Evolutionary conservation across 2,329 filamentous ascomycete genomes (phyloP).

Genomic region (Pseudogymnoascus sp.): DNA sequence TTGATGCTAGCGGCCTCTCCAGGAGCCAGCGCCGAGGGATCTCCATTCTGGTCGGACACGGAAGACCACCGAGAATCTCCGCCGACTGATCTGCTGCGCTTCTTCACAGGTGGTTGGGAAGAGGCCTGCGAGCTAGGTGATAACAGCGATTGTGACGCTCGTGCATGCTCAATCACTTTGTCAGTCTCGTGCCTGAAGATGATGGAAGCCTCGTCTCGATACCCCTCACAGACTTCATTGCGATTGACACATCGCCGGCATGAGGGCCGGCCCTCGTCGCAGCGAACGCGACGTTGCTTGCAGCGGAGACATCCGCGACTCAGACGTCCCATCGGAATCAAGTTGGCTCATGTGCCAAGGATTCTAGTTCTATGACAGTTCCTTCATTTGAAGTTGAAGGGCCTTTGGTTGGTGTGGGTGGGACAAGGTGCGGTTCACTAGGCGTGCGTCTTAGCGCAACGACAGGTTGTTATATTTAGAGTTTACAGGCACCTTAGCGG

Average conservation of each 20-base stretch:
- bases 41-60: neutral
- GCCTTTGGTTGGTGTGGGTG: neutral
- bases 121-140: slow-evolving; percentile 11
- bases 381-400: neutral
- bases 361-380: neutral
- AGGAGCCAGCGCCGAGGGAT: neutral
- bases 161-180: slow-evolving; percentile 19
- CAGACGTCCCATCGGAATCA: neutral
- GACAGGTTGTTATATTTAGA: neutral
- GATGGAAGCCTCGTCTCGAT: slow-evolving; percentile 33
- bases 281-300: slow-evolving; percentile 24
- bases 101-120: slow-evolving; percentile 12
- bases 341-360: neutral
- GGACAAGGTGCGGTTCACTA: neutral
- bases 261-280: slow-evolving; percentile 30
- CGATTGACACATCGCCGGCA: slow-evolving; percentile 34
- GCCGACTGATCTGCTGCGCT: slow-evolving; percentile 3
- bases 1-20: slow-evolving; percentile 4
- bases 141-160: neutral
- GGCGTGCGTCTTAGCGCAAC: neutral
- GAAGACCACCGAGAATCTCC: slow-evolving; percentile 8
- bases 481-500: neutral
- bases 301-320: slow-evolving; percentile 31
- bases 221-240: slow-evolving; percentile 33
- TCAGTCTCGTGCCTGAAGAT: slow-evolving; percentile 33